Evolutionary conservation across 345 rosid genomes (phyloP).

Genomic region (Rhizophora mangle): DNA sequence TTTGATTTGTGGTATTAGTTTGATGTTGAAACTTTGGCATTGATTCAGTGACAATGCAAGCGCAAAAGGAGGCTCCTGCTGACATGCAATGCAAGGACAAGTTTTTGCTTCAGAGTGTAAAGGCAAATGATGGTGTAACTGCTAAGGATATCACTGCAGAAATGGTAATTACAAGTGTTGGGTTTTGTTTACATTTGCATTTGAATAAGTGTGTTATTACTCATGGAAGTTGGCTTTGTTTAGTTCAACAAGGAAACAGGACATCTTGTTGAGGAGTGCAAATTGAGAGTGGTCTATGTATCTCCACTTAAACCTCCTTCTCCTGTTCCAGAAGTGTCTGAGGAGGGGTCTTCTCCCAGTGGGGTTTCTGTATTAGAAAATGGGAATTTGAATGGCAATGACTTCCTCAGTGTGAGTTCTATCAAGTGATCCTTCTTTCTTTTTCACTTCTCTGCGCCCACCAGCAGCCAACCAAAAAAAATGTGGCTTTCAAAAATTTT

Average conservation of each 20-base stretch:
- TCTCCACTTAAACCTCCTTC: conserved; percentile 78
- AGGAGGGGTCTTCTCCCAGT: conserved; percentile 65
- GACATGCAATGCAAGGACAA: conserved; percentile 85
- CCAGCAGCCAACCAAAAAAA: too few species aligned
- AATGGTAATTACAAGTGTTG: conserved; percentile 41
- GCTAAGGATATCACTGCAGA: conserved; percentile 65
- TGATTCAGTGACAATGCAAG: conserved; percentile 77
- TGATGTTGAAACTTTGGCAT: conserved; percentile 9
- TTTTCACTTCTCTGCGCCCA: neutral
- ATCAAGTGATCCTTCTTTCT: neutral
- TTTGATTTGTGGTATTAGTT: neutral
- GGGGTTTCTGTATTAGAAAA: conserved; percentile 60
- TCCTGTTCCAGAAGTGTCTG: conserved; percentile 73
- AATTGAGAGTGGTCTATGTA: conserved; percentile 63
- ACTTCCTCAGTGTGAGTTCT: conserved; percentile 46
- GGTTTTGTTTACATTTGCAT: neutral
- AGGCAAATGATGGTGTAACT: conserved; percentile 40
- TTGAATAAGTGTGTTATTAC: conserved; percentile 8
- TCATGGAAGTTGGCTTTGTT: conserved; percentile 8
- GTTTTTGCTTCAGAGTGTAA: conserved; percentile 77
- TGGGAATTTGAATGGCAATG: conserved; percentile 49
- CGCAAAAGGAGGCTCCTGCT: conserved; percentile 68
- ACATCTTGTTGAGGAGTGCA: conserved; percentile 68
- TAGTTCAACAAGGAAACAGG: conserved; percentile 79
- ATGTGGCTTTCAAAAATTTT: too few species aligned